A percentile compares a stretch with the other conserved stretches of the same genome.
phyloP scores from a whole-genome alignment of 2,329 filamentous ascomycete species.

The Microdochium nivale region DNA sequence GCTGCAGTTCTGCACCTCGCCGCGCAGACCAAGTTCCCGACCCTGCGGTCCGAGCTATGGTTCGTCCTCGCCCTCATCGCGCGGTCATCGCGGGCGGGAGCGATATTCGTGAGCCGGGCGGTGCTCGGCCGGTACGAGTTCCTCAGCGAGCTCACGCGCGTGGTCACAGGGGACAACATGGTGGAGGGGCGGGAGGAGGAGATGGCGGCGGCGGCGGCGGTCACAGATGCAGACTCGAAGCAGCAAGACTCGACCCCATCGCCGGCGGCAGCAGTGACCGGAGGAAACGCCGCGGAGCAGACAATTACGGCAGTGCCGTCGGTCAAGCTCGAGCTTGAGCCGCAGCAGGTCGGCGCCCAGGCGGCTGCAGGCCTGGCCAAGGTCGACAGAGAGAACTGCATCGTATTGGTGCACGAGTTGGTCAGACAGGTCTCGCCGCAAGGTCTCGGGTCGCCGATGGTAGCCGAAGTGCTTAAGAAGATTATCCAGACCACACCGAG shows the following conservation, averaged over 20 bases:
- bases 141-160: conserved; percentile 33
- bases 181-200: conserved; percentile 3
- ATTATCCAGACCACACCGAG: conserved; percentile 40
- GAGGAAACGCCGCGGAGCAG: neutral
- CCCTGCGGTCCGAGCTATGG: conserved; percentile 51
- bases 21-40: conserved; percentile 48
- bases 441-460: neutral
- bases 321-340: conserved; percentile 26
- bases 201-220: neutral
- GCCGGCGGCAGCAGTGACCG: too few relatives aligned
- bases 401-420: conserved; percentile 50
- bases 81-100: conserved; percentile 38
- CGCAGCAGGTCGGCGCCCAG: conserved; percentile 35
- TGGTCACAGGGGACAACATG: conserved; percentile 34
- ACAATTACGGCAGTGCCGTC: conserved; percentile 1
- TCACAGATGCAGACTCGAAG: conserved; percentile 1
- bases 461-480: conserved; percentile 1
- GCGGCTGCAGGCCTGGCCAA: conserved; percentile 35
- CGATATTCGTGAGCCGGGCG: conserved; percentile 22
- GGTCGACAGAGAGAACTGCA: conserved; percentile 51
- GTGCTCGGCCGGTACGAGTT: conserved; percentile 17
- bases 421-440: conserved; percentile 32
- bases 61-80: conserved; percentile 55
- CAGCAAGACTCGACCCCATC: too few relatives aligned
- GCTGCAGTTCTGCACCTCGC: conserved; percentile 41